phyloP scores from a whole-genome alignment of 768 basidiomycete genomes.

The Mycena venus region DNA sequence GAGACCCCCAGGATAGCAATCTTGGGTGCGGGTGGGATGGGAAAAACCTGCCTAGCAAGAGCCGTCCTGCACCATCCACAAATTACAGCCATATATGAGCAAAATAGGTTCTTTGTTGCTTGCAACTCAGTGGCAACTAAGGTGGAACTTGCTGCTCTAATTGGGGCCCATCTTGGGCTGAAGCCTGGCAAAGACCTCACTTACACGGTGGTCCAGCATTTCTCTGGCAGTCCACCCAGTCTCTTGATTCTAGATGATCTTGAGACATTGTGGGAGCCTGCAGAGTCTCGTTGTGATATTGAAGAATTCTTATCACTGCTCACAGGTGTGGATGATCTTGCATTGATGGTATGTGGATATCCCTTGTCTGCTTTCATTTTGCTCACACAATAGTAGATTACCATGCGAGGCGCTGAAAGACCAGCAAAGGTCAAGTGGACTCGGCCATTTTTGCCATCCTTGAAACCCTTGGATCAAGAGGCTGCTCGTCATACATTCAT shows the following conservation, averaged over 20 bases:
- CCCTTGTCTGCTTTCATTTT: not conserved
- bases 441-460: not conserved
- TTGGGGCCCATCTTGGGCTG: too few species aligned
- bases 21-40: too few species aligned
- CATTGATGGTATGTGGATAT: not conserved
- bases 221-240: not conserved
- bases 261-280: not conserved
- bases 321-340: not conserved
- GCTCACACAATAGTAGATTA: not conserved
- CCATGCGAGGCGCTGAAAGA: slow-evolving; percentile 2
- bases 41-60: not conserved
- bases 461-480: not conserved
- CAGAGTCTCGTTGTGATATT: not conserved
- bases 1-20: not conserved
- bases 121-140: not conserved
- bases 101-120: not conserved
- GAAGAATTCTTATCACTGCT: not conserved
- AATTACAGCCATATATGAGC: not conserved
- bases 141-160: too few species aligned
- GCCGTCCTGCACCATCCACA: not conserved
- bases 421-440: not conserved
- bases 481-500: not conserved
- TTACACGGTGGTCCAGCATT: not conserved
- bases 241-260: not conserved
- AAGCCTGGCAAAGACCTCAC: too few species aligned